These are phyloP conservation scores for Plenodomus tracheiphilus DNA, from an alignment of 2,329 filamentous ascomycete genomes.

Conservation along the genomic window DNA sequence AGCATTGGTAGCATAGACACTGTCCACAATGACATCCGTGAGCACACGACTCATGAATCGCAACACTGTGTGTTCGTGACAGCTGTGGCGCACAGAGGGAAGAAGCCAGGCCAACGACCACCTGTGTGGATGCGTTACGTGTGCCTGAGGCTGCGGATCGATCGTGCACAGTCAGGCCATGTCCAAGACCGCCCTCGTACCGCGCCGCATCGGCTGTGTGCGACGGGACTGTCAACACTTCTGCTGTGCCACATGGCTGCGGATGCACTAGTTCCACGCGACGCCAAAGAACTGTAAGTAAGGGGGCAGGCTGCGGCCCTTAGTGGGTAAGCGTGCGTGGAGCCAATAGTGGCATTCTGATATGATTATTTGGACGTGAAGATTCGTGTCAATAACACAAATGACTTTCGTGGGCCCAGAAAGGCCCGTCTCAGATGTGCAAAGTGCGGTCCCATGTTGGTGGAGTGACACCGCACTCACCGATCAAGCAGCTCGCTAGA, in stretches of 20 bases:
- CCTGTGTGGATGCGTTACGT: background rate
- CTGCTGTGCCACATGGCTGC: slow-evolving; percentile 25
- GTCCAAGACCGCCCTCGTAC: slow-evolving; percentile 2
- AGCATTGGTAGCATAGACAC: background rate
- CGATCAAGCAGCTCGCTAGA: background rate
- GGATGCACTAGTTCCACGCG: slow-evolving; percentile 17
- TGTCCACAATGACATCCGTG: background rate
- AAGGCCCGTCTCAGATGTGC: background rate
- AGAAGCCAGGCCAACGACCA: background rate
- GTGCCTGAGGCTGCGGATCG: background rate
- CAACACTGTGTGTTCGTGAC: slow-evolving; percentile 5
- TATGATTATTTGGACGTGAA: slow-evolving; percentile 4
- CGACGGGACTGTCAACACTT: slow-evolving; percentile 11
- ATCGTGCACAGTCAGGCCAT: slow-evolving; percentile 14
- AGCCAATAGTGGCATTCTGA: slow-evolving; percentile 20
- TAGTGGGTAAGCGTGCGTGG: slow-evolving; percentile 13
- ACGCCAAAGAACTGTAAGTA: slow-evolving; percentile 1
- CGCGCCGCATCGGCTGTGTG: slow-evolving; percentile 9
- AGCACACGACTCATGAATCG: background rate
- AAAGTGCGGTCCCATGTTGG: background rate
- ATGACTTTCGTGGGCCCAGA: background rate
- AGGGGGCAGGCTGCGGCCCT: slow-evolving; percentile 7
- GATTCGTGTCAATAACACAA: slow-evolving; percentile 4
- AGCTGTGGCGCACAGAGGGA: slow-evolving; percentile 1
- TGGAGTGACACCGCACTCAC: background rate